Percentiles rank a stretch among this genome's conserved stretches.
phyloP scores from a whole-genome alignment of 164 flowering plant species.

The Macadamia tetraphylla region DNA sequence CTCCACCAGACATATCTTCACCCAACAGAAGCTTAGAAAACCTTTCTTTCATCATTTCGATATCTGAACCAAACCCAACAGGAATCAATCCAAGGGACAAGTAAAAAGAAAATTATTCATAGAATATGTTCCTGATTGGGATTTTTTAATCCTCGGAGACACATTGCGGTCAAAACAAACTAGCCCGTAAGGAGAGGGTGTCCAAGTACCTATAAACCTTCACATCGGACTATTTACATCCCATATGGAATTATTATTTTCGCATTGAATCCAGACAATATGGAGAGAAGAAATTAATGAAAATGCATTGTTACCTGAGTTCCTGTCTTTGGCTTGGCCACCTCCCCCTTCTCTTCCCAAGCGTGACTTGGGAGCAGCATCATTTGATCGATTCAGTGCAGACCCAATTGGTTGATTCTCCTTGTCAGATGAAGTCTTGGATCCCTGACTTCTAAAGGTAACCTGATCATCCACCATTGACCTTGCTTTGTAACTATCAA shows the following conservation, averaged over 20 bases:
- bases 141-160: too few relatives aligned
- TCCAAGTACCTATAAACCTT: too few relatives aligned
- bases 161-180: neutral
- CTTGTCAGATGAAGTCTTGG: slow-evolving; percentile 2
- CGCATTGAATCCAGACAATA: too few relatives aligned
- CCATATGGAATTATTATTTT: too few relatives aligned
- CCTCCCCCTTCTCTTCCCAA: slow-evolving; percentile 13
- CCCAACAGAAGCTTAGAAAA: slow-evolving; percentile 86
- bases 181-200: slow-evolving; percentile 19
- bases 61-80: slow-evolving; percentile 37
- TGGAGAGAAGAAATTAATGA: too few relatives aligned
- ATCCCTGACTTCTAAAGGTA: slow-evolving; percentile 16
- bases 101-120: too few relatives aligned
- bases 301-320: neutral
- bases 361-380: slow-evolving; percentile 22
- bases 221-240: too few relatives aligned
- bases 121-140: too few relatives aligned
- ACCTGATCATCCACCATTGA: slow-evolving; percentile 19
- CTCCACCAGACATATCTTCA: slow-evolving; percentile 97
- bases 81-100: neutral
- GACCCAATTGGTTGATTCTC: slow-evolving; percentile 21
- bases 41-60: slow-evolving; percentile 77
- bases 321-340: slow-evolving; percentile 7
- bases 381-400: slow-evolving; percentile 5
- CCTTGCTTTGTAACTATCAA: slow-evolving; percentile 18